Evolutionary conservation across 371 early-diverging fungal species (phyloP).

Genomic region (Nematocida major): DNA sequence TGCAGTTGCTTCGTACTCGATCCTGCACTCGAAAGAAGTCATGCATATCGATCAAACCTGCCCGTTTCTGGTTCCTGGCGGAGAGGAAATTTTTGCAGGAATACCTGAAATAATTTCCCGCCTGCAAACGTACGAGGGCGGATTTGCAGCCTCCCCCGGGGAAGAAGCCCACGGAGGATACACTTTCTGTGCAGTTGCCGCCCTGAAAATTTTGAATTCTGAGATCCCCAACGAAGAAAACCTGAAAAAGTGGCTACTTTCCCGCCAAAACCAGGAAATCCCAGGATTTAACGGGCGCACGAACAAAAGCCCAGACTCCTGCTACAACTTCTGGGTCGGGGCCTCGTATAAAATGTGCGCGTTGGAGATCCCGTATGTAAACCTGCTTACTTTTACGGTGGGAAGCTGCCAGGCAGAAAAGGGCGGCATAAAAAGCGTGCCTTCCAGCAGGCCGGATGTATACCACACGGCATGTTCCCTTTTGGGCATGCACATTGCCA

Average conservation of each 20-base stretch:
- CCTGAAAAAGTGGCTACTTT: conserved; percentile 69
- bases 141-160: conserved; percentile 75
- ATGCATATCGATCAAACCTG: conserved; percentile 64
- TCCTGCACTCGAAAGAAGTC: conserved; percentile 15
- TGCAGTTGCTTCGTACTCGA: conserved; percentile 67
- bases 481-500: conserved; percentile 26
- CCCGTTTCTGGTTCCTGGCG: conserved; percentile 71
- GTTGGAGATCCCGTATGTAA: neutral
- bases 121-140: conserved; percentile 85
- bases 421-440: conserved; percentile 83
- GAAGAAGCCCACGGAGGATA: conserved; percentile 93
- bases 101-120: conserved; percentile 67
- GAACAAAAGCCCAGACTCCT: conserved; percentile 90
- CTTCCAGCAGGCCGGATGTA: conserved; percentile 75
- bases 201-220: conserved; percentile 71
- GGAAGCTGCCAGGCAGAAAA: conserved; percentile 71
- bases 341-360: conserved; percentile 67
- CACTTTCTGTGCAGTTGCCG: conserved; percentile 82
- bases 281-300: conserved; percentile 89
- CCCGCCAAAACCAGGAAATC: conserved; percentile 77
- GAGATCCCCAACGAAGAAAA: neutral
- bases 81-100: conserved; percentile 70
- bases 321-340: conserved; percentile 90
- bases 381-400: conserved; percentile 74
- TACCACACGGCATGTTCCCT: conserved; percentile 82